A percentile compares a stretch with the other conserved stretches of the same genome.
Conservation (phyloP, 305 asterid species). For the Rubia peregrina region DNA sequence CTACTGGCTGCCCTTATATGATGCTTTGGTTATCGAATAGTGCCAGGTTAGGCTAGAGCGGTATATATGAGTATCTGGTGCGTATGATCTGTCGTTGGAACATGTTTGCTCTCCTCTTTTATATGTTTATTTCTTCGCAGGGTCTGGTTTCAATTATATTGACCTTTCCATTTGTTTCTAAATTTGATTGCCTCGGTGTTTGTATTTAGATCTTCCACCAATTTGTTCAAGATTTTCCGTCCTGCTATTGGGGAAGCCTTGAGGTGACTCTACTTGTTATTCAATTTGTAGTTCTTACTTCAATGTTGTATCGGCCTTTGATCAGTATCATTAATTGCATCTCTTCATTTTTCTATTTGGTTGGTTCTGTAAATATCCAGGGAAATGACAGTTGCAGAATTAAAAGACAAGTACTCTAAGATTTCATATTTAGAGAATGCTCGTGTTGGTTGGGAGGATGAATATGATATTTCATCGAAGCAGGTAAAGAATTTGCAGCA, state of each 20-base stretch:
- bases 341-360: constrained; percentile 8
- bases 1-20: neutral
- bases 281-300: constrained; percentile 7
- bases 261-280: constrained; percentile 37
- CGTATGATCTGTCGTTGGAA: neutral
- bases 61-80: neutral
- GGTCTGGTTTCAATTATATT: constrained; percentile 2
- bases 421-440: constrained; percentile 58
- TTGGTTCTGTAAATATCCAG: constrained; percentile 38
- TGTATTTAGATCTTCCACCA: constrained; percentile 62
- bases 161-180: neutral
- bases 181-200: constrained; percentile 18
- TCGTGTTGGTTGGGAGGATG: constrained; percentile 79
- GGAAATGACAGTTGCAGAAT: constrained; percentile 85
- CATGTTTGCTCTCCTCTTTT: neutral
- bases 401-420: constrained; percentile 79
- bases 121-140: neutral
- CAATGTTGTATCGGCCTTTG: neutral
- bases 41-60: neutral
- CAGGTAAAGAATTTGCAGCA: constrained; percentile 41
- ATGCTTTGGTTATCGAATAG: neutral
- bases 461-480: constrained; percentile 69
- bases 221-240: constrained; percentile 70
- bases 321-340: constrained; percentile 20
- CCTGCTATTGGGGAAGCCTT: constrained; percentile 88